A percentile compares a stretch with the other conserved stretches of the same genome.
Conservation (phyloP, 345 rosid genomes). For the Mangifera indica region DNA sequence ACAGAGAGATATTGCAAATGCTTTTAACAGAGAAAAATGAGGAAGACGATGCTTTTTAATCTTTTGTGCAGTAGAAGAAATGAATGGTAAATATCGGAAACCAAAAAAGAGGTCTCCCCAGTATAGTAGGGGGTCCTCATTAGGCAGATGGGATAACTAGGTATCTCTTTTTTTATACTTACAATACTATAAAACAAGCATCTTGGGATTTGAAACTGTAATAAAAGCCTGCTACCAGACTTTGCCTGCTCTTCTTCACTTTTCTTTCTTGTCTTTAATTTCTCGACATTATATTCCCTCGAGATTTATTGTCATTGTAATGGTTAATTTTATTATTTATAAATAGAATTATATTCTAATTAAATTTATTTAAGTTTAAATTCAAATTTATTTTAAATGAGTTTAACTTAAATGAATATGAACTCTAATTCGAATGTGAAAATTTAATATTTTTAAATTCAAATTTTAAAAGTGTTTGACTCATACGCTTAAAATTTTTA, state of each 20-base stretch:
- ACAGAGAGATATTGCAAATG: slow-evolving; percentile 21
- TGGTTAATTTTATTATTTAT: too few species aligned
- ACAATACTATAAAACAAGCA: slow-evolving; percentile 18
- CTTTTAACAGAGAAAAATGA: slow-evolving; percentile 7
- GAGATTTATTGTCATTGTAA: too few species aligned
- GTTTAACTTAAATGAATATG: too few species aligned
- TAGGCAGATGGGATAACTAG: slow-evolving; percentile 24
- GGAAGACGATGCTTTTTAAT: not conserved
- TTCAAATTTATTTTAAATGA: too few species aligned
- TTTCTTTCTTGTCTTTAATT: not conserved
- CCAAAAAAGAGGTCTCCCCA: slow-evolving; percentile 7
- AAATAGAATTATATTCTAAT: too few species aligned
- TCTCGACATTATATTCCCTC: not conserved
- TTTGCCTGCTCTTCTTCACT: not conserved
- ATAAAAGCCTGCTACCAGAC: slow-evolving; percentile 10
- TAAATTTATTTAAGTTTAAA: too few species aligned
- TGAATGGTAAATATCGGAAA: not conserved
- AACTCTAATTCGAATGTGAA: too few species aligned
- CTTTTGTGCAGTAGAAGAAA: not conserved
- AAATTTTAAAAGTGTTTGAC: too few species aligned
- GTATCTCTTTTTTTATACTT: slow-evolving; percentile 14
- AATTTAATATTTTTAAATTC: too few species aligned
- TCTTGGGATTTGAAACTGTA: slow-evolving; percentile 33
- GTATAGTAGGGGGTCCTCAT: slow-evolving; percentile 21
- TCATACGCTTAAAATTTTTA: too few species aligned